Percentiles rank a stretch among this genome's conserved stretches.
Evolutionary conservation across 257 asterid genomes (phyloP).

Genomic region (Salvia hispanica): DNA sequence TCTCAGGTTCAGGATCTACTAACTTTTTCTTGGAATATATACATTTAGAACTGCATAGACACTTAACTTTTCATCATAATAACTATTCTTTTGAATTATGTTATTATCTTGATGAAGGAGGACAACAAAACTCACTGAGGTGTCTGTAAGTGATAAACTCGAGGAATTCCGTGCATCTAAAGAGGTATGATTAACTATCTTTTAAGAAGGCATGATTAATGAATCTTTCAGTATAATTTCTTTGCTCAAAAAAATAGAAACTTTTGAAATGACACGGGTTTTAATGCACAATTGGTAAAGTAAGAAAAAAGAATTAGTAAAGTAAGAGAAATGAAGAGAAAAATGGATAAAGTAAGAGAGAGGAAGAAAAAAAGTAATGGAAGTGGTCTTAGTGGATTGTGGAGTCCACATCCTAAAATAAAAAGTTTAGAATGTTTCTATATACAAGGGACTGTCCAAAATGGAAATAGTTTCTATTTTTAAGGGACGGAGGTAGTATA

Average conservation of each 20-base stretch:
- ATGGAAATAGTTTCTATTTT: too few species aligned
- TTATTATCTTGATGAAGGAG: constrained; percentile 45
- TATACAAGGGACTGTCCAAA: too few species aligned
- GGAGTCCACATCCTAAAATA: too few species aligned
- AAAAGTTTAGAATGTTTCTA: too few species aligned
- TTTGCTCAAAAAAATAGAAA: constrained; percentile 26
- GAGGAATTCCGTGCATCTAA: constrained; percentile 96
- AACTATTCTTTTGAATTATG: constrained; percentile 21
- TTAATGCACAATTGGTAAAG: too few species aligned
- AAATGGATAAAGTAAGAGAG: too few species aligned
- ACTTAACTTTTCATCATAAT: background rate
- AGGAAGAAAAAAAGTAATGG: background rate
- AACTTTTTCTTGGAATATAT: constrained; percentile 15
- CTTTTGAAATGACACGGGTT: too few species aligned
- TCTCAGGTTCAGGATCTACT: background rate
- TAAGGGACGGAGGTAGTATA: too few species aligned
- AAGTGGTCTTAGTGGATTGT: too few species aligned
- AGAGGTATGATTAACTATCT: constrained; percentile 60
- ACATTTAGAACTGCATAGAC: background rate
- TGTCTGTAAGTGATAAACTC: constrained; percentile 89
- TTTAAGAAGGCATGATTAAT: background rate
- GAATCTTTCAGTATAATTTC: constrained; percentile 8
- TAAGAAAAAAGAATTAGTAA: too few species aligned
- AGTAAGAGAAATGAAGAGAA: too few species aligned
- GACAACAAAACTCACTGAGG: constrained; percentile 65